Base-by-base conservation (phyloP, 306 rosid genomes). In the Macrotyloma uniflorum region DNA sequence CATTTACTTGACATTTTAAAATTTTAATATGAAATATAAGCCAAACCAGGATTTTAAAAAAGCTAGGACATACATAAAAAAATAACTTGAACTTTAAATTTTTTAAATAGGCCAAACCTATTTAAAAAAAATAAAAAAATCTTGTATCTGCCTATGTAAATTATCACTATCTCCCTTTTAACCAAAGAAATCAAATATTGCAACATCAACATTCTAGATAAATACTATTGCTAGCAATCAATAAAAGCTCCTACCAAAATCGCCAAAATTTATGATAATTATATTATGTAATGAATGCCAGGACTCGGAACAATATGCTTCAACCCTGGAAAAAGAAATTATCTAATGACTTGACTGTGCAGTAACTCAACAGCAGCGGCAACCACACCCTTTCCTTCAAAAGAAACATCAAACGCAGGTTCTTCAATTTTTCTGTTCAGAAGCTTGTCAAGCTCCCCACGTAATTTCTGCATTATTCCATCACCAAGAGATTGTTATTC, bases 371-470 rank as follows among this genome's bases (percentile, higher is more conserved):
- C 72, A 30, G 89, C 98, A 74, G 96, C 98, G 36, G 89, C 87
- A 62, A 95, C 98, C 65, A 93, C 97, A 50, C 83, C 92, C 65
- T 88, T 88, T 77, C 98, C 98, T 83, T 91, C 94, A 6, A 74
- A 57, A 30, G 93, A 80, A 85, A 95, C 78, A 86, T 92, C 97
- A 30, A 95, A 83, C 32, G 89, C 88, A 6, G 97, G 97, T 53
- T 95, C 97, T 80, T 86, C 85, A 47, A 95, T 91, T 83, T 95
- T 95, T 70, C 86, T 91, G 57, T 88, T 92, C 24, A 95, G 80
- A 79, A 95, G 97, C 88, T 83, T 92, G 84, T 91, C 98, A 16
- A 92, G 97, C 82, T 92, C 98, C 18, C 88, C 82, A 0, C 97
- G 97, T 82, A 95, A 72, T 83, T 89, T 95, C 98, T 95, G 90